phyloP scores from a whole-genome alignment of 179 eudicot species.

The Spergularia azorica region DNA sequence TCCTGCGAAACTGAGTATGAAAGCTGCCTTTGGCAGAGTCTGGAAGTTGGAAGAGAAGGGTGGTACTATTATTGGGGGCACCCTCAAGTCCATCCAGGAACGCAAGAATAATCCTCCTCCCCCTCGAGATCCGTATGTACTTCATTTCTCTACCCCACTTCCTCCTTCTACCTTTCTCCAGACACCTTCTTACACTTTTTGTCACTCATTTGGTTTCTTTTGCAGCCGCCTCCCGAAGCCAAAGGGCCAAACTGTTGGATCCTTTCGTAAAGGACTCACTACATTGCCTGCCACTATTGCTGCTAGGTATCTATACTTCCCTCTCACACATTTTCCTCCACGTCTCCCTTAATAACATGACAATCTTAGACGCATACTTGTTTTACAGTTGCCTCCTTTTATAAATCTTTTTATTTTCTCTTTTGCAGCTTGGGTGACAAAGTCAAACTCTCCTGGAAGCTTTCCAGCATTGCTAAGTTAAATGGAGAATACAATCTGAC shows the following conservation, averaged over 20 bases:
- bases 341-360: no score
- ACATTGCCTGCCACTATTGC: conserved; percentile 78
- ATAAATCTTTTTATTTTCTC: neutral
- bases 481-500: conserved; percentile 63
- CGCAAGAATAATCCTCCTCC: conserved; percentile 45
- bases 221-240: conserved; percentile 79
- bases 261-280: conserved; percentile 70
- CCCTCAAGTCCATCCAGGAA: conserved; percentile 66
- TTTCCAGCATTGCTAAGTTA: conserved; percentile 44
- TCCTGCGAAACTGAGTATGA: conserved; percentile 87
- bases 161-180: neutral
- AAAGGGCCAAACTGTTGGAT: conserved; percentile 92
- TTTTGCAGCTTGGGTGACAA: conserved; percentile 63
- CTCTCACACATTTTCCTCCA: no score
- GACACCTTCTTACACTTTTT: neutral
- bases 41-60: conserved; percentile 85
- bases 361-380: no score
- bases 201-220: neutral
- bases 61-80: conserved; percentile 78
- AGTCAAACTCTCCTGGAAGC: conserved; percentile 85
- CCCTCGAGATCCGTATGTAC: conserved; percentile 66
- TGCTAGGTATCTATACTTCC: conserved; percentile 41
- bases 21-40: conserved; percentile 86
- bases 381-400: no score
- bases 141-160: neutral